Conservation (phyloP, 1,284 basidiomycete species). For the Ustilago cynodontis region DNA sequence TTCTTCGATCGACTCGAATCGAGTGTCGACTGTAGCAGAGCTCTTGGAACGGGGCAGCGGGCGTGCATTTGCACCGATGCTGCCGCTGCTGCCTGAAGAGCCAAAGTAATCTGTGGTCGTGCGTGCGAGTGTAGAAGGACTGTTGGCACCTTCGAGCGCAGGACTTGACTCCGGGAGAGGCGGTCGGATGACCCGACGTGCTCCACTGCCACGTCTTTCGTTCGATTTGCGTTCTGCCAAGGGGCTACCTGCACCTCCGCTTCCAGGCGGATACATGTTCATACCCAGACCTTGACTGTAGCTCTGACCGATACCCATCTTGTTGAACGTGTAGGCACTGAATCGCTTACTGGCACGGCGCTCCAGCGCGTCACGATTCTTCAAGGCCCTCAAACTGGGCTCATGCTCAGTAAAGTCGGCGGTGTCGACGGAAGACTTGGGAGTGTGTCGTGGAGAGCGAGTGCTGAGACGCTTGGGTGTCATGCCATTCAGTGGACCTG, state of each 20-base stretch:
- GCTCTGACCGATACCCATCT: conserved; percentile 77
- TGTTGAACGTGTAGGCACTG: conserved; percentile 93
- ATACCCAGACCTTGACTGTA: conserved; percentile 46
- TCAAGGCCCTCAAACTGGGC: conserved; percentile 86
- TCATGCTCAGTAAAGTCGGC: conserved; percentile 77
- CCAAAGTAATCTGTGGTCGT: conserved; percentile 41
- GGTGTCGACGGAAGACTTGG: conserved; percentile 42
- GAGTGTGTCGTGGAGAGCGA: conserved; percentile 35
- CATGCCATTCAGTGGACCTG: conserved; percentile 24
- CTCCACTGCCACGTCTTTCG: conserved; percentile 37
- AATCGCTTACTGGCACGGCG: conserved; percentile 95
- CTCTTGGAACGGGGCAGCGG: conserved; percentile 33
- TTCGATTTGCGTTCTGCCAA: conserved; percentile 43
- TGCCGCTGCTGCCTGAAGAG: conserved; percentile 26
- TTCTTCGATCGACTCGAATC: conserved; percentile 52
- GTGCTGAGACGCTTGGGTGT: conserved; percentile 42
- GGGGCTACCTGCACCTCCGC: conserved; percentile 32
- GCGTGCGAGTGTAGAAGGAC: conserved; percentile 28
- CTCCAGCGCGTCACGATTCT: conserved; percentile 86
- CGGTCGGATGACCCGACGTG: conserved; percentile 37
- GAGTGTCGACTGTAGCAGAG: conserved; percentile 24
- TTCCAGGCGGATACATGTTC: conserved; percentile 37
- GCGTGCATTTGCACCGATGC: conserved; percentile 19
- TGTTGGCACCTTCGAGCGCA: conserved; percentile 25
- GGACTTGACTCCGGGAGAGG: conserved; percentile 43